A percentile compares a stretch with the other conserved stretches of the same genome.
These are phyloP conservation scores for Kodamaea sp. DNA, from an alignment of 1,139 yeast species.

Conservation along the genomic window DNA sequence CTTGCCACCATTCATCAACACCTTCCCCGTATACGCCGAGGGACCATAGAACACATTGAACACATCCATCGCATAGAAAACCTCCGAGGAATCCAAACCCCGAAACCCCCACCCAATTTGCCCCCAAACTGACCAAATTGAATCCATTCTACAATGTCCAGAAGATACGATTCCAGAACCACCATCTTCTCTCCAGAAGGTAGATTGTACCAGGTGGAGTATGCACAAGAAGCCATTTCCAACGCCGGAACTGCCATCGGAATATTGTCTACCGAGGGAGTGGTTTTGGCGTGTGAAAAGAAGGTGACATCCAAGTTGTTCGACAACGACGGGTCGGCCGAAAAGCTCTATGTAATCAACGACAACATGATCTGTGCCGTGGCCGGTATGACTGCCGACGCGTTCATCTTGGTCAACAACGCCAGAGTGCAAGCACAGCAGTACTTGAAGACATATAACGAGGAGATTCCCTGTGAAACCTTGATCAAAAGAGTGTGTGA, in stretches of 20 bases:
- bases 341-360: conserved; percentile 83
- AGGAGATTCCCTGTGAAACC: conserved; percentile 88
- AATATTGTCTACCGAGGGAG: conserved; percentile 87
- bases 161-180: conserved; percentile 89
- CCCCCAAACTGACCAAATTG: background rate
- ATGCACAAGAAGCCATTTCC: conserved; percentile 95
- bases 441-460: conserved; percentile 82
- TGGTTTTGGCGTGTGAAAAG: conserved; percentile 94
- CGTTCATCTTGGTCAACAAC: conserved; percentile 83
- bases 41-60: background rate
- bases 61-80: background rate
- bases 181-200: conserved; percentile 99
- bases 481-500: conserved; percentile 89
- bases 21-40: too few relatives aligned
- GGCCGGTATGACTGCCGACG: conserved; percentile 98
- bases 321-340: conserved; percentile 93
- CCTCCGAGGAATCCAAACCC: background rate
- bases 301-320: conserved; percentile 88
- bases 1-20: too few relatives aligned
- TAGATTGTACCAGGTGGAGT: conserved; percentile 91
- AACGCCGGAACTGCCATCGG: conserved; percentile 99
- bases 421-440: conserved; percentile 87
- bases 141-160: conserved; percentile 33
- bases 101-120: background rate
- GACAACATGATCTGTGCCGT: conserved; percentile 87